Percentiles rank a stretch among this genome's conserved stretches.
Evolutionary conservation across 345 rosid genomes (phyloP).

Genomic region (Euphorbia lathyris): DNA sequence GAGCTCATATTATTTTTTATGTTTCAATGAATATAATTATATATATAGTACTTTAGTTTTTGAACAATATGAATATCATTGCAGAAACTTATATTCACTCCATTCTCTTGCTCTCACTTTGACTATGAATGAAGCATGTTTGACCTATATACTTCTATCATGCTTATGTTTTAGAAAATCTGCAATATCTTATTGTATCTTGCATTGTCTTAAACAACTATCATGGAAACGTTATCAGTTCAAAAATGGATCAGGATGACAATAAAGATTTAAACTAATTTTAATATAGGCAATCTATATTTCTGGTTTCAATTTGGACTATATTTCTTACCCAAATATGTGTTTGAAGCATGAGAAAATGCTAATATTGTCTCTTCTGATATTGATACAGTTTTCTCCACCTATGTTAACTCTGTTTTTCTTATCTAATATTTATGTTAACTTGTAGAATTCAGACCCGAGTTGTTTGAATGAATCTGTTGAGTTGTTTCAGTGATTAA

Average conservation of each 20-base stretch:
- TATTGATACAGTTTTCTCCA: slow-evolving; percentile 82
- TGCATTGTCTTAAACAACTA: neutral
- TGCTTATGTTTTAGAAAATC: neutral
- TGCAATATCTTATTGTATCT: neutral
- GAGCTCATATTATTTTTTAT: too few relatives aligned
- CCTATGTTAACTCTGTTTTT: slow-evolving; percentile 51
- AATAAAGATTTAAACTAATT: neutral
- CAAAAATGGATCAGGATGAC: neutral
- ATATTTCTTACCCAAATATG: slow-evolving; percentile 74
- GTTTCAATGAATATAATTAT: too few relatives aligned
- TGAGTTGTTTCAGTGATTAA: too few relatives aligned
- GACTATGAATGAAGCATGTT: neutral
- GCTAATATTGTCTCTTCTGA: slow-evolving; percentile 90
- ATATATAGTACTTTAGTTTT: neutral
- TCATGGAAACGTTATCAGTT: neutral
- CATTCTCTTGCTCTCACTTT: neutral
- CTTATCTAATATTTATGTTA: neutral
- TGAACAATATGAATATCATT: neutral
- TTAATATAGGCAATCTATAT: neutral
- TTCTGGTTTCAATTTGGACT: slow-evolving; percentile 29
- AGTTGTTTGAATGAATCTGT: too few relatives aligned
- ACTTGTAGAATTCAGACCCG: too few relatives aligned
- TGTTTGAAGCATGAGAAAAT: slow-evolving; percentile 63
- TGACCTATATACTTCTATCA: neutral
- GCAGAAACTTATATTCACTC: neutral